These are phyloP conservation scores for Citrullus colocynthis DNA, from an alignment of 306 rosid species.

Conservation along the genomic window DNA sequence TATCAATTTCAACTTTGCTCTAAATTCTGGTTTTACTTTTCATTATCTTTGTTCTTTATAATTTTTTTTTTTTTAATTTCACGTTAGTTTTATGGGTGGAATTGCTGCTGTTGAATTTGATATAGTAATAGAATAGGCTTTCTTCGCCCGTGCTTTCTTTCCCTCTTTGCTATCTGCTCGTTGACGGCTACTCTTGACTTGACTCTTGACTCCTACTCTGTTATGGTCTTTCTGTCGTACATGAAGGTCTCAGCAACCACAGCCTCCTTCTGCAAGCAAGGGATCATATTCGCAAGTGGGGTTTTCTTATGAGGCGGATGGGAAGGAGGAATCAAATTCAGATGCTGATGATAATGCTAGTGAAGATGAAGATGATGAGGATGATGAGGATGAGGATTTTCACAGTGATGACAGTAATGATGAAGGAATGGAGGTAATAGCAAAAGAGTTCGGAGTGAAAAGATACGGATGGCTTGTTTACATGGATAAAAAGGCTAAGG, in stretches of 20 bases:
- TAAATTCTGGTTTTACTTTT: not conserved
- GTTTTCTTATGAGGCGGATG: constrained; percentile 79
- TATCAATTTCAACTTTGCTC: not conserved
- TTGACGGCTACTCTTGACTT: no score
- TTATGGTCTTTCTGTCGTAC: constrained; percentile 11
- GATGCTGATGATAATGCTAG: constrained; percentile 65
- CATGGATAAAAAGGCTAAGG: constrained; percentile 95
- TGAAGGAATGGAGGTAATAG: constrained; percentile 94
- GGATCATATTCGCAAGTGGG: constrained; percentile 95
- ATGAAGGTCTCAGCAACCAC: constrained; percentile 54
- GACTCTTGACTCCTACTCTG: no score
- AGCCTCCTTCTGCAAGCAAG: constrained; percentile 53
- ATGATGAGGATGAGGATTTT: constrained; percentile 57
- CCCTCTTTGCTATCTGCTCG: no score
- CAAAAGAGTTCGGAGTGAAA: constrained; percentile 87
- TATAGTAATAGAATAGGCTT: not conserved
- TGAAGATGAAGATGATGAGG: constrained; percentile 68
- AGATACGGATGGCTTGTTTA: constrained; percentile 97
- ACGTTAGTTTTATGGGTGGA: not conserved
- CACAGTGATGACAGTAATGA: constrained; percentile 93
- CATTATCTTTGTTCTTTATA: not conserved
- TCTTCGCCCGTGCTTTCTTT: no score
- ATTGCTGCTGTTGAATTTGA: not conserved
- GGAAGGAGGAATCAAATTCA: constrained; percentile 70
- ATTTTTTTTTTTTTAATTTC: not conserved